Base-by-base conservation (phyloP, 148 eudicot species). In the Talinum fruticosum region DNA sequence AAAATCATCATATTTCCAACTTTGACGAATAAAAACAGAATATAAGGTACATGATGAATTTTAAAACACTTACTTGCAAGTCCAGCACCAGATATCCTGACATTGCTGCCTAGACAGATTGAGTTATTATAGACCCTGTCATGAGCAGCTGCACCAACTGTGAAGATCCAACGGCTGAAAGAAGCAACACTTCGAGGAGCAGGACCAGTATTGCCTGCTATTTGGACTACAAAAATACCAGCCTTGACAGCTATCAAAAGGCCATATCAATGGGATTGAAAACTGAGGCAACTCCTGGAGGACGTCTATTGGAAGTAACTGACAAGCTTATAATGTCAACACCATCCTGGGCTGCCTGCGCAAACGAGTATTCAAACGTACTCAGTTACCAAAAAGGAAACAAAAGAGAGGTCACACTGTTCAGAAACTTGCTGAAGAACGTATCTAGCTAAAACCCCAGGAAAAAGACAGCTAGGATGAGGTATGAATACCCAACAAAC, bases 241-340 rank as follows among this genome's bases (percentile, higher is more conserved):
- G 90, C 85, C 81, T 91, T 96, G 24, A 84, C 87, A 72, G 99
- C 98, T 49, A 97, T 88, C 65, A 96, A 76, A 96, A 83, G n/a
- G 99, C 98, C 99, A 96, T 93, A 82, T 96, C 99, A 85, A 96
- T 93, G 37, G 99, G 99, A 80, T 96, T 96, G 77, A 96, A 93
- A 79, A 89, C 93, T 16, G 97, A 91, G 32, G 99, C 99, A 68
- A 91, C 87, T 71, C 99, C 99, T 6, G 98, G 99, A 81, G 99
- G 99, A 30, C 99, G 98, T 74, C 98, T 85, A 77, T 96, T 93
- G 75, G 99, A 97, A 67, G 98, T 96, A 71, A 96, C 91, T 73
- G 99, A 96, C 80, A 96, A 90, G 87, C 93, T 96, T 79, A 96
- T 90, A 70, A 96, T 78, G 82, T 93, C 98, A 79, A 96, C 99